phyloP scores from a whole-genome alignment of 2,329 filamentous ascomycete genomes.

The Ceratocystiopsis brevicomis region DNA sequence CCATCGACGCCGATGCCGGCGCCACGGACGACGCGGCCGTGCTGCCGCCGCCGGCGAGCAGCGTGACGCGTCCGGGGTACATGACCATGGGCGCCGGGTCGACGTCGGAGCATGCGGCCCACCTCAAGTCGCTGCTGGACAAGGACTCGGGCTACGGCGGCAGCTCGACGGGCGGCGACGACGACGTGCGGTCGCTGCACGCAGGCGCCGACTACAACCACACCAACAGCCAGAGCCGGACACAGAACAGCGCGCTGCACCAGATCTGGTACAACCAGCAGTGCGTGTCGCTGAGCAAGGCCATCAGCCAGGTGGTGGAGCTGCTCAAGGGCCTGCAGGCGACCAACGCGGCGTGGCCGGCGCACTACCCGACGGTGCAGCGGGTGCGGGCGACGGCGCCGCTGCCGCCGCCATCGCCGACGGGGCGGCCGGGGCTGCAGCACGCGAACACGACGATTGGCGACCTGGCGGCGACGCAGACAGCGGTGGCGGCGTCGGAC shows the following conservation, averaged over 20 bases:
- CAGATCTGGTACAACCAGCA: constrained; percentile 94
- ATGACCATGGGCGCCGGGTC: constrained; percentile 77
- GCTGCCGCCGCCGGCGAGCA: constrained; percentile 8
- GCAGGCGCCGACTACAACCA: constrained; percentile 27
- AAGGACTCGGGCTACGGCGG: constrained; percentile 84
- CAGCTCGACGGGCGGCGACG: constrained; percentile 48
- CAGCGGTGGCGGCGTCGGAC: constrained; percentile 6
- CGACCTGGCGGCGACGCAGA: constrained; percentile 17
- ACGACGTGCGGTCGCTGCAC: constrained; percentile 8
- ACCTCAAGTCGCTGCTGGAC: constrained; percentile 64
- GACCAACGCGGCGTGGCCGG: constrained; percentile 83
- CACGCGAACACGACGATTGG: constrained; percentile 43
- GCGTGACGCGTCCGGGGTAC: constrained; percentile 26
- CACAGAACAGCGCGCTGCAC: constrained; percentile 66
- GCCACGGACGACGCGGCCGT: constrained; percentile 7
- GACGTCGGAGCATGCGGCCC: constrained; percentile 62
- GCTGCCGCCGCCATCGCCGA: constrained; percentile 23
- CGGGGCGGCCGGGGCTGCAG: constrained; percentile 41
- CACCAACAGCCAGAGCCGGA: constrained; percentile 17
- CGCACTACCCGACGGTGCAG: constrained; percentile 79
- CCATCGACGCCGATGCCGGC: background rate
- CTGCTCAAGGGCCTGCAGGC: constrained; percentile 64
- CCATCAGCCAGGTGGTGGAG: constrained; percentile 74
- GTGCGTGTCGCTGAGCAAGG: constrained; percentile 64
- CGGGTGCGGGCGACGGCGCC: constrained; percentile 28